Evolutionary conservation across 495 filamentous ascomycete species (phyloP), one percentile per base, ranked within the genome.

Genomic region (Podospora fimiseda): DNA sequence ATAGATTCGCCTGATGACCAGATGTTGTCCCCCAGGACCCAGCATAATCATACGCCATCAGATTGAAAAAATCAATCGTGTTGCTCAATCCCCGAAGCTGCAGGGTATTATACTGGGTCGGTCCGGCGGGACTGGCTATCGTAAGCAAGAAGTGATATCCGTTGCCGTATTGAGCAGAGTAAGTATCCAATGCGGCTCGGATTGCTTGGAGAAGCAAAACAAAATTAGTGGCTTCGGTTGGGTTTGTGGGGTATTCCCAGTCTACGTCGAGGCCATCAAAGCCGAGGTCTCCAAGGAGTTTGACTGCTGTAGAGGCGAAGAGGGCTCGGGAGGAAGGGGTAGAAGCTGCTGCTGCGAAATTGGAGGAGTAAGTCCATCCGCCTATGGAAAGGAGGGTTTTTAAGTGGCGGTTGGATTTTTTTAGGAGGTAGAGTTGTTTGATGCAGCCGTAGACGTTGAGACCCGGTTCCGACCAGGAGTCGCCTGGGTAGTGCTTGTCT

Each of bases 361-460:
- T 88, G 61, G 78, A 61, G 2, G 87, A 89, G 64, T 90, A 95
- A 0, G 87, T 91, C 86, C 87, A 94, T 19, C 92, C 93, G 49
- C 92, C 92, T 56, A 97, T 92, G 39, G 83, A 88, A 6, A 96
- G 81, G 13, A 95, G 72, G 3, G 88, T 77, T 69, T 96, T 96
- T n/a, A 97, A 66, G 53, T 91, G 79, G 39, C 90, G 82, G 69
- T 96, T 81, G 51, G 78, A 65, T 68, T 90, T 83, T 76, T 97
- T 97, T 37, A 91, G 78, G 27, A 91, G 75, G 70, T 80, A 90
- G 4, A 96, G 79, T 67, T 97, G 93, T 73, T 95, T 92, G 23
- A 89, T 65, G 63, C 82, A 90, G 51, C 89, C 89, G 63, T 91
- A 90, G 57, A 87, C 78, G 59, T 91, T 90, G 43, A 65, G 82